Conservation (phyloP, 371 early-diverging fungal species). For the Haplosporangium sp. region DNA sequence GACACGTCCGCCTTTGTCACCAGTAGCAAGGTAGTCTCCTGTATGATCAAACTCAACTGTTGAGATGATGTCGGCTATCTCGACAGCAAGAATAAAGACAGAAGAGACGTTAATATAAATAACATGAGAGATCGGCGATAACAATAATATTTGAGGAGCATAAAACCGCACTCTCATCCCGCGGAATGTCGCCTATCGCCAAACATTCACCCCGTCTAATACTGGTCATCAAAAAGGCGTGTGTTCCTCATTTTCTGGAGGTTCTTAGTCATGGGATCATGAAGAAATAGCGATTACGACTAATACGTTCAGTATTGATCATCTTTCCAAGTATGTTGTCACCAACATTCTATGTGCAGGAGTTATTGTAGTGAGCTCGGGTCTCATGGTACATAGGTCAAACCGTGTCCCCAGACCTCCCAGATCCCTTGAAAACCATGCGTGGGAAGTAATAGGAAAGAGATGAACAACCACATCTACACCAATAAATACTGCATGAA, state of each 20-base stretch:
- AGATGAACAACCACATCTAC: neutral
- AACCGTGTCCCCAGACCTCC: neutral
- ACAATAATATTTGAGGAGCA: neutral
- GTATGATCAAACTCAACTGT: slow-evolving; percentile 98
- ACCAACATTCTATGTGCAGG: neutral
- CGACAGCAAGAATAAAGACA: no score
- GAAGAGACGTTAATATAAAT: no score
- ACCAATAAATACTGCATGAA: neutral
- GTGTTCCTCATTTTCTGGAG: neutral
- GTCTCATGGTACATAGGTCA: neutral
- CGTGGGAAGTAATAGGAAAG: slow-evolving; percentile 11
- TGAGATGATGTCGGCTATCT: slow-evolving; percentile 96
- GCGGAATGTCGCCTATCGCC: slow-evolving; percentile 4
- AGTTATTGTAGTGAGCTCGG: neutral
- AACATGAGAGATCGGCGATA: neutral
- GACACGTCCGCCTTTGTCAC: slow-evolving; percentile 97
- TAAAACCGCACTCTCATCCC: neutral
- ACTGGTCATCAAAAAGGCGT: neutral
- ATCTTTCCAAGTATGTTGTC: neutral
- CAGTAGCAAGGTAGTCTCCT: slow-evolving; percentile 97
- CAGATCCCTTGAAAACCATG: slow-evolving; percentile 14
- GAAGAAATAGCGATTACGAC: neutral
- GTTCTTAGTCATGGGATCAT: neutral
- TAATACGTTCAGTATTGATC: neutral
- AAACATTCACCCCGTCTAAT: neutral